These are phyloP conservation scores for Takakia lepidozioides DNA, from an alignment of 225 moss, liverwort and hornwort species.

Conservation along the genomic window DNA sequence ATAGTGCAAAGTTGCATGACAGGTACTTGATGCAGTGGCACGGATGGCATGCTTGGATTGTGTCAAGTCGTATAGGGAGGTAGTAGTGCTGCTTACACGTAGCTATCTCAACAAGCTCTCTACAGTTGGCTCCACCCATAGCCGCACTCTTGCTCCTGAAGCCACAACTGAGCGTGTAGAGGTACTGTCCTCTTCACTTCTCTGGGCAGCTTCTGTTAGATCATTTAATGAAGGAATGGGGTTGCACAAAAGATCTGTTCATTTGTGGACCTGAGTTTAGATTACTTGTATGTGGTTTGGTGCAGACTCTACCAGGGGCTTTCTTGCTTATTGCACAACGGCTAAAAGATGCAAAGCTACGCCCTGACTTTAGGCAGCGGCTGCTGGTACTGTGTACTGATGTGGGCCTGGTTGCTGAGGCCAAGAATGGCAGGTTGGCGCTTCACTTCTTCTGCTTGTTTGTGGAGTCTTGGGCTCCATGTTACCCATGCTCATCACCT, in stretches of 20 bases:
- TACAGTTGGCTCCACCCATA: conserved; percentile 41
- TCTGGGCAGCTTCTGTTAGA: neutral
- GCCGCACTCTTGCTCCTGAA: conserved; percentile 54
- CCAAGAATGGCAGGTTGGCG: conserved; percentile 61
- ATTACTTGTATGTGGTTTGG: neutral
- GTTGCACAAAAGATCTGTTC: no score
- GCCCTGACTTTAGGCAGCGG: conserved; percentile 65
- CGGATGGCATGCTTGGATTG: conserved; percentile 78
- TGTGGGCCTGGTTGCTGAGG: conserved; percentile 70
- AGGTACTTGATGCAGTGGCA: conserved; percentile 79
- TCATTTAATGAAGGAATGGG: no score
- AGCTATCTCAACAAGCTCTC: conserved; percentile 73
- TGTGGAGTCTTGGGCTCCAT: no score
- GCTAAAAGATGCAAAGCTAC: conserved; percentile 45
- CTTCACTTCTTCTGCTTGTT: no score
- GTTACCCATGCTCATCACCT: no score
- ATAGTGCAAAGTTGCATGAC: neutral
- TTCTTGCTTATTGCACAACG: conserved; percentile 71
- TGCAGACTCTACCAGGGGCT: conserved; percentile 71
- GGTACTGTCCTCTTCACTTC: conserved; percentile 21
- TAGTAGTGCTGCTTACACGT: conserved; percentile 52
- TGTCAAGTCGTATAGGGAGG: conserved; percentile 82
- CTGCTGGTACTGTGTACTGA: conserved; percentile 70
- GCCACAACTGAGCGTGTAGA: conserved; percentile 64
- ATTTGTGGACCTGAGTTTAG: no score